A percentile compares a stretch with the other conserved stretches of the same genome.
Conservation (phyloP, 1,284 basidiomycete species). For the Austroboletus rostrupii region DNA sequence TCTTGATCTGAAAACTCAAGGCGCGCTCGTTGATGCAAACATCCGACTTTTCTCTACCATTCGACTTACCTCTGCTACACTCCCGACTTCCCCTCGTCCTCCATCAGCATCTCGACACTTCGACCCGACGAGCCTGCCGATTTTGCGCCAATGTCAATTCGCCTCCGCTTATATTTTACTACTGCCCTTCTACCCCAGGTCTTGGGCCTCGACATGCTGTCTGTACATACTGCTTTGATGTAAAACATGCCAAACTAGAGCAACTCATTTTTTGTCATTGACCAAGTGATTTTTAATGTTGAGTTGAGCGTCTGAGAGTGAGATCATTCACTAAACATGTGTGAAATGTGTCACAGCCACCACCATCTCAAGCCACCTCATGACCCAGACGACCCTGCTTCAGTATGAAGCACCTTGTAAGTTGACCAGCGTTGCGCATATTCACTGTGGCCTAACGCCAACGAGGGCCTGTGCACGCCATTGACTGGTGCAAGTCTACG, state of each 20-base stretch:
- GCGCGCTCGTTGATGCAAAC: conserved; percentile 19
- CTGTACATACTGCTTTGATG: conserved; percentile 31
- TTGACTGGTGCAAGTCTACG: conserved; percentile 82
- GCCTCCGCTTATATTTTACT: conserved; percentile 19
- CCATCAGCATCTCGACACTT: conserved; percentile 12
- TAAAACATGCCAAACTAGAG: conserved; percentile 20
- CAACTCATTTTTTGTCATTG: conserved; percentile 6
- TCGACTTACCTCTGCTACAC: not conserved
- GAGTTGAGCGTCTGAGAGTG: not conserved
- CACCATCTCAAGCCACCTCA: conserved; percentile 26
- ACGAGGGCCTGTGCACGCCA: conserved; percentile 75
- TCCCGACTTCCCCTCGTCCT: conserved; percentile 13
- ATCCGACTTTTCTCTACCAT: conserved; percentile 1
- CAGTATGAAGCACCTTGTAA: conserved; percentile 75
- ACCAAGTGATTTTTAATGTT: not conserved
- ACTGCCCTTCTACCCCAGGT: conserved; percentile 19
- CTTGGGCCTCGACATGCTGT: conserved; percentile 24
- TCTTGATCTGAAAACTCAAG: conserved; percentile 27
- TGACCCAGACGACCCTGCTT: conserved; percentile 62
- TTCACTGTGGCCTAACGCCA: conserved; percentile 10
- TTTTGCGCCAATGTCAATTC: conserved; percentile 15
- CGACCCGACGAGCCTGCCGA: conserved; percentile 19
- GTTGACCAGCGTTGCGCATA: conserved; percentile 23
- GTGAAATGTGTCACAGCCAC: conserved; percentile 22
- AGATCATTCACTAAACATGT: not conserved